Percentiles rank a stretch among this genome's conserved stretches.
Conservation (phyloP, 1,284 basidiomycete species). For the Rhodotorula sp. region DNA sequence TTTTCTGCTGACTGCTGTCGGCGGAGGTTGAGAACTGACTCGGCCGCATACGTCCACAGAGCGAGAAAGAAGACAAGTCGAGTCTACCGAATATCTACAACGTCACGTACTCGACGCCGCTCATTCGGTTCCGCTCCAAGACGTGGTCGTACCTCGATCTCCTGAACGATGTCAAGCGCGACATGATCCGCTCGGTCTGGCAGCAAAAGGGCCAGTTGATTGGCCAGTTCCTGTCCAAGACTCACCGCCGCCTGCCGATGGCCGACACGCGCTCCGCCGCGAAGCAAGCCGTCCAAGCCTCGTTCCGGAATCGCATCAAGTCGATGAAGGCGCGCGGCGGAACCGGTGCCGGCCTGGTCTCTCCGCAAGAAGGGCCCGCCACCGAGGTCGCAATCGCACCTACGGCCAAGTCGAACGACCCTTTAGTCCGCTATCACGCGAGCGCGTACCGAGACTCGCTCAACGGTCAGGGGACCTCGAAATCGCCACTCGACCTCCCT, state of each 20-base stretch:
- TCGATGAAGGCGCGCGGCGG: conserved; percentile 7
- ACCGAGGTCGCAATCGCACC: background rate
- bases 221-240: conserved; percentile 22
- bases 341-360: background rate
- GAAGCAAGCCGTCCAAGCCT: conserved; percentile 14
- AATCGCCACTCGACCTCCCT: background rate
- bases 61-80: conserved; percentile 52
- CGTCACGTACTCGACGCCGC: conserved; percentile 55
- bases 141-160: conserved; percentile 84
- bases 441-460: background rate
- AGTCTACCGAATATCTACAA: conserved; percentile 56
- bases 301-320: conserved; percentile 10
- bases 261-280: conserved; percentile 24
- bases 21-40: conserved; percentile 49
- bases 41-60: conserved; percentile 48
- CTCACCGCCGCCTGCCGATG: conserved; percentile 27
- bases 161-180: conserved; percentile 73
- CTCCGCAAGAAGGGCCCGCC: background rate
- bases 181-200: conserved; percentile 49
- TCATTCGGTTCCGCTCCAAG: conserved; percentile 76
- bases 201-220: conserved; percentile 48
- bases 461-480: no score
- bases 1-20: background rate
- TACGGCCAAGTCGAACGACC: background rate
- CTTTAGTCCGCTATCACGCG: background rate